Base-by-base conservation (phyloP, 1,284 basidiomycete genomes). In the Anthracocystis panici-leucophaei region DNA sequence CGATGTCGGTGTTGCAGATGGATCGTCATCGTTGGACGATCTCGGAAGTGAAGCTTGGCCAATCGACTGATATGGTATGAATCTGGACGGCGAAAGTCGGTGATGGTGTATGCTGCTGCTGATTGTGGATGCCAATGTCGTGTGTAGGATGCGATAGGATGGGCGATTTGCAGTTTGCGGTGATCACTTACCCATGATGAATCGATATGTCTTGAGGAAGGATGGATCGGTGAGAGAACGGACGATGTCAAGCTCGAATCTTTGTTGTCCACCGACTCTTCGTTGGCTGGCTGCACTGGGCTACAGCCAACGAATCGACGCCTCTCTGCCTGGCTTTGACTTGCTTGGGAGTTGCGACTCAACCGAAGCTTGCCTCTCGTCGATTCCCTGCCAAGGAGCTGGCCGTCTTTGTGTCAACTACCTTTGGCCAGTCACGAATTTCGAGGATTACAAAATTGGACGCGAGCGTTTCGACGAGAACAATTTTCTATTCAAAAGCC, bases 201-300 rank as follows among this genome's bases (percentile, higher is more conserved):
- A 68, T 74, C 65, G 71, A 74, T 74, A 74, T 74, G 71, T 74
- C 71, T 74, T 74, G 71, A 74, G 65, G 71, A 68, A 74, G 71
- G 71, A 74, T 74, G 71, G 71, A 74, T 58, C 71, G 45, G 57
- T 61, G 71, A 65, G 54, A 46, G 71, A 74, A 74, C 62, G 65
- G 65, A 63, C 54, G 65, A 74, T 68, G 71, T 68, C 65, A 46
- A 74, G 65, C 71, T 68, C 44, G 57, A 68, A 74, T 58, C 58
- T 56, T 58, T 48, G 55, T 42, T 35, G 63, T 58, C 58, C 46
- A 65, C 63, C 38, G 40, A 41, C 58, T 56, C 33, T 20, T 51
- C 25, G 38, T 27, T 50, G 11, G 35, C 40, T 31, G 35, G 20
- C 16, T 40, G 27, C 23, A 41, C 35, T 35, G 33, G n/a, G 27